Percentiles rank a stretch among this genome's conserved stretches.
phyloP scores from a whole-genome alignment of 1,284 basidiomycete species.

The Malassezia slooffiae region DNA sequence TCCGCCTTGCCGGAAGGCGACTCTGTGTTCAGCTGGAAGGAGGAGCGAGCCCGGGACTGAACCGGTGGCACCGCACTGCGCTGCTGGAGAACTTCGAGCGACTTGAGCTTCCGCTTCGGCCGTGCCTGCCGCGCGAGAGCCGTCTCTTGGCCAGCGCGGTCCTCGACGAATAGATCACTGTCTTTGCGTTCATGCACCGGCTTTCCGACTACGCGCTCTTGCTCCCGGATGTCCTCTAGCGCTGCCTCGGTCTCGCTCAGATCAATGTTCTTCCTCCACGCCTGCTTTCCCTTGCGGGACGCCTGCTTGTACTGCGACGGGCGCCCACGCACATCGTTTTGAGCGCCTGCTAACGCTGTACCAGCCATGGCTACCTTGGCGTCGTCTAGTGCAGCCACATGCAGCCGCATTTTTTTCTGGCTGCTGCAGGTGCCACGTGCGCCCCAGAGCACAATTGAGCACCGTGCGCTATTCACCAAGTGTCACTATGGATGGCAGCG shows the following conservation, averaged over 20 bases:
- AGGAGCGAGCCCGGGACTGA: conserved; percentile 7
- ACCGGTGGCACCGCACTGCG: conserved; percentile 70
- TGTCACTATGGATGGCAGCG: too few species aligned
- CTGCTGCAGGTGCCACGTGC: too few species aligned
- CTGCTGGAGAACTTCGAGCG: conserved; percentile 68
- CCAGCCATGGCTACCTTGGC: too few species aligned
- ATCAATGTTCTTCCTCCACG: conserved; percentile 72
- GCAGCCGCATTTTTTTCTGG: too few species aligned
- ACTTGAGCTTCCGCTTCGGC: conserved; percentile 55
- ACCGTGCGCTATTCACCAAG: too few species aligned
- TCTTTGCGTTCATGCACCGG: conserved; percentile 7
- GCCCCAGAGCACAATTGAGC: too few species aligned
- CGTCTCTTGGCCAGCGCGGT: conserved; percentile 49
- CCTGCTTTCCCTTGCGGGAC: conserved; percentile 74
- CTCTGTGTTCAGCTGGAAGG: conserved; percentile 47
- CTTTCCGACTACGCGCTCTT: conserved; percentile 14
- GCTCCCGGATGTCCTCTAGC: conserved; percentile 28
- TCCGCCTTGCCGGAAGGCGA: conserved; percentile 12
- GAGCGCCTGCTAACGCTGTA: too few species aligned
- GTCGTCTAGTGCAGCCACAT: too few species aligned
- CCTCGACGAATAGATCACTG: conserved; percentile 20
- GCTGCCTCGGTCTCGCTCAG: conserved; percentile 25
- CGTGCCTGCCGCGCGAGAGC: conserved; percentile 28
- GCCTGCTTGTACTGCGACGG: conserved; percentile 53
- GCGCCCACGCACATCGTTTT: too few species aligned